A percentile compares a stretch with the other conserved stretches of the same genome.
phyloP scores from a whole-genome alignment of 2,329 filamentous ascomycete species.

The Xylariomycetidae sp. region DNA sequence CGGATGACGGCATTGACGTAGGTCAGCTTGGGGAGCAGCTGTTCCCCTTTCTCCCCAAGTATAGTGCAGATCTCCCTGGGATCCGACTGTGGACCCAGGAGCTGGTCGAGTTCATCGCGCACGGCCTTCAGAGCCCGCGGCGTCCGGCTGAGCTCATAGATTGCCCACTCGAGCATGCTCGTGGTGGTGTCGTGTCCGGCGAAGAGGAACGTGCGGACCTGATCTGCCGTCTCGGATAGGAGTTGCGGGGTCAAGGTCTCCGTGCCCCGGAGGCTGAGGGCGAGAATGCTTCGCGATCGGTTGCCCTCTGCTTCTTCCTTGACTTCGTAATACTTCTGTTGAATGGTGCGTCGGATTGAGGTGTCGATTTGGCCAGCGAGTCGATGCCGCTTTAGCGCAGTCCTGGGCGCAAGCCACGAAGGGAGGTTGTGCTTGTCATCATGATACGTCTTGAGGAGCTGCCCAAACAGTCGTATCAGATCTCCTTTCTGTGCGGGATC shows the following conservation, averaged over 20 bases:
- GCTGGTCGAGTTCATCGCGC: constrained; percentile 30
- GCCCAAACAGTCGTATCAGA: constrained; percentile 24
- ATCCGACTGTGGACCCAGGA: constrained; percentile 29
- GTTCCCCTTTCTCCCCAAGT: constrained; percentile 24
- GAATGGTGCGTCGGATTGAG: constrained; percentile 20
- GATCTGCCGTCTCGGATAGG: constrained; percentile 28
- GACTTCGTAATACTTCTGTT: constrained; percentile 18
- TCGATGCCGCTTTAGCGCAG: constrained; percentile 5
- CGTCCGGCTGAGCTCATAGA: constrained; percentile 31
- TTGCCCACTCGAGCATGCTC: constrained; percentile 31
- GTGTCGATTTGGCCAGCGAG: constrained; percentile 16
- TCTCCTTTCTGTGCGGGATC: constrained; percentile 22
- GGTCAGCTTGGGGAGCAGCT: constrained; percentile 25
- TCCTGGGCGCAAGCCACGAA: constrained; percentile 14
- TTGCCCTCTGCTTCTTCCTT: constrained; percentile 8
- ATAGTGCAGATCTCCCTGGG: constrained; percentile 18
- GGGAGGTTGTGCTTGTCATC: constrained; percentile 15
- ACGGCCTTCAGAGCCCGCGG: constrained; percentile 27
- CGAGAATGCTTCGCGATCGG: constrained; percentile 28
- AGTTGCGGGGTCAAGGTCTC: constrained; percentile 22
- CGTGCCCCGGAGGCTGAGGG: constrained; percentile 27
- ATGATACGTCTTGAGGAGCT: constrained; percentile 21
- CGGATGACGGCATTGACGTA: constrained; percentile 35
- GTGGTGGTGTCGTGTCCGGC: constrained; percentile 37
- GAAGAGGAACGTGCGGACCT: constrained; percentile 35